Conservation (phyloP, 805 yeast species). For the Maudiozyma bulderi region DNA sequence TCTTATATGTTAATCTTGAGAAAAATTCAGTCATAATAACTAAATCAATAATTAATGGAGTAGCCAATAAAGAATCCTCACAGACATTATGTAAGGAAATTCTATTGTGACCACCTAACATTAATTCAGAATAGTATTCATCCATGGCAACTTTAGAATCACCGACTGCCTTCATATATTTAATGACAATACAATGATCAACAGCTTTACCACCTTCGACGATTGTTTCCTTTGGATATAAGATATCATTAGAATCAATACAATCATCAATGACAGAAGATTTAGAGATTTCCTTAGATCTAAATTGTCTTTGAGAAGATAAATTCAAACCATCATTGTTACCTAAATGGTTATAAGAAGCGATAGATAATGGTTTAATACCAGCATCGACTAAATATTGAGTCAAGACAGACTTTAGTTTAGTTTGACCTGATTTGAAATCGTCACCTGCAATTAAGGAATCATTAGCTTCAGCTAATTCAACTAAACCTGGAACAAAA, state of each 20-base stretch:
- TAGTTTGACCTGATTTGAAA: constrained; percentile 94
- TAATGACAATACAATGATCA: constrained; percentile 92
- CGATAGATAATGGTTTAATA: constrained; percentile 87
- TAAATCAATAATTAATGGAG: constrained; percentile 88
- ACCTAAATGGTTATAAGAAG: constrained; percentile 93
- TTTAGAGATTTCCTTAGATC: constrained; percentile 91
- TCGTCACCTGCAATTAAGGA: constrained; percentile 93
- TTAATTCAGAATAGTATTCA: constrained; percentile 91
- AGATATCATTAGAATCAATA: constrained; percentile 73
- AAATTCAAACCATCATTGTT: constrained; percentile 92
- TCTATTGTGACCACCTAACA: constrained; percentile 96
- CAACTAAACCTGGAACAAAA: constrained; percentile 89
- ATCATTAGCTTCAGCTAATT: constrained; percentile 69
- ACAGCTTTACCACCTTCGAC: constrained; percentile 66
- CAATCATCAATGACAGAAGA: constrained; percentile 90
- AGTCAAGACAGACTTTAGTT: constrained; percentile 90
- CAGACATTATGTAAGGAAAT: constrained; percentile 91
- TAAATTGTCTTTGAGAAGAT: constrained; percentile 85
- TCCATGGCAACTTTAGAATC: constrained; percentile 98
- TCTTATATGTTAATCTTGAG: constrained; percentile 73
- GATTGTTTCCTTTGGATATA: constrained; percentile 44
- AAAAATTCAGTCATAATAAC: constrained; percentile 85
- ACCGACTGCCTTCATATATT: constrained; percentile 88
- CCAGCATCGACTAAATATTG: constrained; percentile 96
- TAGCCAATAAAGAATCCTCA: constrained; percentile 90